phyloP scores from a whole-genome alignment of 2,329 filamentous ascomycete species.

The Penicillium expansum region DNA sequence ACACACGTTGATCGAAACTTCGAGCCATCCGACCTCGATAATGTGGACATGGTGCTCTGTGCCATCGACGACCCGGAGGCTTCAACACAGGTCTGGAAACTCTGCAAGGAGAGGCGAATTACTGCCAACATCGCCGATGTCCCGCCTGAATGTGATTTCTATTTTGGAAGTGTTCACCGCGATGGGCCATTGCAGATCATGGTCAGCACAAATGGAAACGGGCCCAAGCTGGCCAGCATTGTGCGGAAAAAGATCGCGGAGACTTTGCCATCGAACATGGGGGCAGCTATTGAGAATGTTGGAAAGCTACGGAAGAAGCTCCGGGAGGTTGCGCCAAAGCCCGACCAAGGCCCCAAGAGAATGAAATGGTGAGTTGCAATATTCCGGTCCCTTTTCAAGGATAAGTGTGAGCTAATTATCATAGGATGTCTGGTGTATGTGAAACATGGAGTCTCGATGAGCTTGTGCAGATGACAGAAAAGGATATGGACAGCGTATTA shows the following conservation, averaged over 20 bases:
- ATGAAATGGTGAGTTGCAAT: constrained; percentile 72
- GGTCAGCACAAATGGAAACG: constrained; percentile 98
- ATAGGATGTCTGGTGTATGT: constrained; percentile 87
- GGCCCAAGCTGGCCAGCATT: constrained; percentile 82
- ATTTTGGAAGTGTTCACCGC: constrained; percentile 93
- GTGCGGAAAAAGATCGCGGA: constrained; percentile 79
- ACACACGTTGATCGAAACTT: constrained; percentile 80
- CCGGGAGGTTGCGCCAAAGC: constrained; percentile 68
- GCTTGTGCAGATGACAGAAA: constrained; percentile 74
- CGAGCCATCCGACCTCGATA: constrained; percentile 79
- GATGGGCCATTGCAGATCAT: constrained; percentile 96
- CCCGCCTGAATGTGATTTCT: constrained; percentile 95
- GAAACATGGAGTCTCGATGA: constrained; percentile 83
- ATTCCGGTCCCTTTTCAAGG: background rate
- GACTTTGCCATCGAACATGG: constrained; percentile 72
- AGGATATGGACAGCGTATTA: constrained; percentile 81
- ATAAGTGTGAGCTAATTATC: background rate
- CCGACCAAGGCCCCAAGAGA: constrained; percentile 74
- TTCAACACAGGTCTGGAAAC: constrained; percentile 87
- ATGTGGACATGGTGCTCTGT: constrained; percentile 80
- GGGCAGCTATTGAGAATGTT: constrained; percentile 80
- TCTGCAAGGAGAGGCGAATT: constrained; percentile 81
- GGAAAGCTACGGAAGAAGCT: constrained; percentile 77
- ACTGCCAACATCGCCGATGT: constrained; percentile 97
- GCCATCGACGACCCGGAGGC: constrained; percentile 91